Percentiles rank a stretch among this genome's conserved stretches.
Conservation (phyloP, 768 basidiomycete genomes). For the Mycena belliarum region DNA sequence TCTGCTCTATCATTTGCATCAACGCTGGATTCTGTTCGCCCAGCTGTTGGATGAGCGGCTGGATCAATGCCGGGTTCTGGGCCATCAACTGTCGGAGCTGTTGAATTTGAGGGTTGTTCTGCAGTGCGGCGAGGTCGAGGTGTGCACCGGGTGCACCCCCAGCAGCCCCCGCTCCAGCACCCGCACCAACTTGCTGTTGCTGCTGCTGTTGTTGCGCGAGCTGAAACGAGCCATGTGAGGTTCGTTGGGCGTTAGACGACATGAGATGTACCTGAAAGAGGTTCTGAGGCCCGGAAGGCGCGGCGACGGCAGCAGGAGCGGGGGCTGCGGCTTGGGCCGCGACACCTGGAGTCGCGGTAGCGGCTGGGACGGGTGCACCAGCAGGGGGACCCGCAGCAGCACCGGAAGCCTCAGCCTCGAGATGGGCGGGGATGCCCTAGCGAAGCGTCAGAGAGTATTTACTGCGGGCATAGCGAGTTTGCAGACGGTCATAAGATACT, state of each 20-base stretch:
- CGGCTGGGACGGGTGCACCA: constrained; percentile 33
- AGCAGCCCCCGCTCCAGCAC: constrained; percentile 31
- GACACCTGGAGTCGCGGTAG: constrained; percentile 40
- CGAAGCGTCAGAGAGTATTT: background rate
- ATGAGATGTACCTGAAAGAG: constrained; percentile 69
- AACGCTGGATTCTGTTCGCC: constrained; percentile 72
- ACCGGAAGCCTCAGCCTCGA: constrained; percentile 52
- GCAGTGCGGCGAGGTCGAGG: constrained; percentile 54
- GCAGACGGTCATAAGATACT: constrained; percentile 91
- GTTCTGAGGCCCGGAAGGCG: constrained; percentile 60
- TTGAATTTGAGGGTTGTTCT: constrained; percentile 63
- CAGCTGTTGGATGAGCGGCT: constrained; percentile 84
- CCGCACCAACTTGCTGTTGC: constrained; percentile 31
- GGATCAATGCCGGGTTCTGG: constrained; percentile 77
- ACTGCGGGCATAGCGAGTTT: background rate
- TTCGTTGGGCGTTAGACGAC: background rate
- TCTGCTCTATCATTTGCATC: constrained; percentile 62
- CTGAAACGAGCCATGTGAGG: constrained; percentile 32
- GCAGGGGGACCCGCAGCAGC: constrained; percentile 32
- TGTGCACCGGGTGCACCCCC: constrained; percentile 35
- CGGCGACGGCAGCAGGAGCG: constrained; percentile 33
- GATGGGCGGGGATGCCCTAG: constrained; percentile 82
- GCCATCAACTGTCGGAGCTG: constrained; percentile 72
- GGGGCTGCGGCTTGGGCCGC: constrained; percentile 27
- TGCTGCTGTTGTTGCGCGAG: constrained; percentile 70